Percentiles rank a stretch among this genome's conserved stretches.
phyloP scores from a whole-genome alignment of 1,139 yeast genomes.

The Meyerozyma carpophila region DNA sequence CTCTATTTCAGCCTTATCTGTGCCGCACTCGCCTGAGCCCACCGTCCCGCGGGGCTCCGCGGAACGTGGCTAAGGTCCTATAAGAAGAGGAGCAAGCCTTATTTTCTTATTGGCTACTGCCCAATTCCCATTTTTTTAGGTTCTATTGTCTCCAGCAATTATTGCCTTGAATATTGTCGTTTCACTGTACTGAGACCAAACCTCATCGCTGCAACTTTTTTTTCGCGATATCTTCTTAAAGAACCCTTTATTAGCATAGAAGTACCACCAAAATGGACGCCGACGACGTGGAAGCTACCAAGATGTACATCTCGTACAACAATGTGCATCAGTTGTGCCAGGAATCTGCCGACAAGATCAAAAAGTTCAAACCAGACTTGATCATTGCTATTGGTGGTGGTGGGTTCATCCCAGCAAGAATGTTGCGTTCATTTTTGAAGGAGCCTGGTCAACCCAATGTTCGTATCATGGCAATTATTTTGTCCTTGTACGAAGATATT shows the following conservation, averaged over 20 bases:
- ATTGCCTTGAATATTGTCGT: not conserved
- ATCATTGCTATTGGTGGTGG: conserved; percentile 69
- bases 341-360: conserved; percentile 40
- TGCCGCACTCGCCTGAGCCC: not conserved
- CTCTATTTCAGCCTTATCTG: not conserved
- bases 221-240: not conserved
- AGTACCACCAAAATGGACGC: conserved; percentile 20
- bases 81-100: not conserved
- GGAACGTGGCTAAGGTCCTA: not conserved
- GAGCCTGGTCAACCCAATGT: conserved; percentile 52
- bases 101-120: not conserved
- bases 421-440: conserved; percentile 54
- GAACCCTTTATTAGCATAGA: not conserved
- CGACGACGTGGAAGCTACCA: conserved; percentile 31
- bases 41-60: conserved; percentile 1
- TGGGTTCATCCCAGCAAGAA: conserved; percentile 64
- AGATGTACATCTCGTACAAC: conserved; percentile 57
- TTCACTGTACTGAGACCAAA: not conserved
- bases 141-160: too few species aligned
- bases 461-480: conserved; percentile 61
- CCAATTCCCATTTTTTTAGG: not conserved
- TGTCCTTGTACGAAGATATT: conserved; percentile 56
- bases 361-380: conserved; percentile 45
- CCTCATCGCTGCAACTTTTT: conserved; percentile 1
- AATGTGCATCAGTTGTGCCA: conserved; percentile 59